Evolutionary conservation across 768 basidiomycete genomes (phyloP), one percentile per base, ranked within the genome.

Genomic region (Pleurotus giganteus): DNA sequence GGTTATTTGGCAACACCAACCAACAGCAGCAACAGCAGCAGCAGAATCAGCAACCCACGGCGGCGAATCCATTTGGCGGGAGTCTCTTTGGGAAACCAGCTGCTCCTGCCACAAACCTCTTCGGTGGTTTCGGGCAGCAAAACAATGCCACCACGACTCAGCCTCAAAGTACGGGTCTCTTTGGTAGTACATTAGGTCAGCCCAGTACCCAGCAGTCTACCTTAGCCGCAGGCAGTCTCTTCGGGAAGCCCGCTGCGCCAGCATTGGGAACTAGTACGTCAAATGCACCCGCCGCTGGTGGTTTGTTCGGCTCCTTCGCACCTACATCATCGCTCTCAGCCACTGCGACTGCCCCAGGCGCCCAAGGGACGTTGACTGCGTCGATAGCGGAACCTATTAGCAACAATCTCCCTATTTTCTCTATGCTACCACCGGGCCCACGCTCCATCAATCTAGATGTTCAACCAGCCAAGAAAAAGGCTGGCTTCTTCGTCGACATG

Each of bases 381-480:
- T 94, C 94, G 17, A 91, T 98, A 64, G 86, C 89, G 24, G 89
- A 95, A 67, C 91, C 91, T 6, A 86, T 93, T 58, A 82, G 80
- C 28, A 75, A 82, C 47, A 86, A 87, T 57, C 66, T 90, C 49
- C 86, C 85, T 3, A 85, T 89, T 47, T 91, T 87, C 66, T 83
- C 80, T 50, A 77, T 91, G 79, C 81, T 91, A 28, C 86, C 87
- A 19, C 81, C 86, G 11, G 83, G 85, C 34, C 88, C 83, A 24
- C 89, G 79, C 46, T 79, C 81, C 24, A 73, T 82, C 59, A 76
- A 78, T 54, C 75, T 83, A 13, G 88, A 88, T 17, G 77, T 77
- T 55, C 74, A 73, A 17, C 74, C 76, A 56, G 75, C 80, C 27
- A 91, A 91, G 73, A 92, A 90, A 74, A 91, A 89, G 63, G 71